A percentile compares a stretch with the other conserved stretches of the same genome.
Evolutionary conservation across 2,329 filamentous ascomycete genomes (phyloP).

Genomic region (Emergomyces africanus): DNA sequence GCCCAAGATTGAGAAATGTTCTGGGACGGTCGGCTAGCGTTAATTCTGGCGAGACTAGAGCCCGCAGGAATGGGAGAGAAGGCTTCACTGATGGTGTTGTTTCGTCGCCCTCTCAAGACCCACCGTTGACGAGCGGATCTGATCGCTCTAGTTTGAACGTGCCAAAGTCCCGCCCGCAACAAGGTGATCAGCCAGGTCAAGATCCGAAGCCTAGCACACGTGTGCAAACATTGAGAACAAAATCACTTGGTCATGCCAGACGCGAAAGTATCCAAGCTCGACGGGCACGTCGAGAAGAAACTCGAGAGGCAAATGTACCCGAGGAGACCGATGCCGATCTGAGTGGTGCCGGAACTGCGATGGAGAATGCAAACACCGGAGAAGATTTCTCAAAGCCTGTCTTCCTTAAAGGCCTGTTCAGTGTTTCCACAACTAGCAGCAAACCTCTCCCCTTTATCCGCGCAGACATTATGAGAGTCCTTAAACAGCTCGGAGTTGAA

Average conservation of each 20-base stretch:
- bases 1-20: slow-evolving; percentile 51
- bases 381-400: slow-evolving; percentile 79
- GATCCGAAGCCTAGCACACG: slow-evolving; percentile 44
- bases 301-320: slow-evolving; percentile 63
- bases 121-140: slow-evolving; percentile 64
- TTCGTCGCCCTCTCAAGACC: slow-evolving; percentile 45
- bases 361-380: slow-evolving; percentile 40
- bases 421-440: slow-evolving; percentile 89
- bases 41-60: slow-evolving; percentile 69
- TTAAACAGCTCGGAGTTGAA: slow-evolving; percentile 79
- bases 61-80: slow-evolving; percentile 45
- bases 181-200: slow-evolving; percentile 37
- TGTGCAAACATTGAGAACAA: slow-evolving; percentile 58
- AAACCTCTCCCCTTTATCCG: slow-evolving; percentile 80
- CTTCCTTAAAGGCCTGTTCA: slow-evolving; percentile 91
- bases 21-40: slow-evolving; percentile 83
- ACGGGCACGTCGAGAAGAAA: slow-evolving; percentile 59
- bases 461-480: slow-evolving; percentile 76
- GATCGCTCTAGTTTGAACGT: slow-evolving; percentile 52
- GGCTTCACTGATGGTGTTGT: slow-evolving; percentile 42
- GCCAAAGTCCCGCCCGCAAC: slow-evolving; percentile 22
- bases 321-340: slow-evolving; percentile 84
- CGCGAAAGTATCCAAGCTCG: slow-evolving; percentile 87
- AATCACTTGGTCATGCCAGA: slow-evolving; percentile 78
- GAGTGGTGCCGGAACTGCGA: slow-evolving; percentile 39